phyloP scores from a whole-genome alignment of 106 monocot species.

The Dioscorea dumetorum region DNA sequence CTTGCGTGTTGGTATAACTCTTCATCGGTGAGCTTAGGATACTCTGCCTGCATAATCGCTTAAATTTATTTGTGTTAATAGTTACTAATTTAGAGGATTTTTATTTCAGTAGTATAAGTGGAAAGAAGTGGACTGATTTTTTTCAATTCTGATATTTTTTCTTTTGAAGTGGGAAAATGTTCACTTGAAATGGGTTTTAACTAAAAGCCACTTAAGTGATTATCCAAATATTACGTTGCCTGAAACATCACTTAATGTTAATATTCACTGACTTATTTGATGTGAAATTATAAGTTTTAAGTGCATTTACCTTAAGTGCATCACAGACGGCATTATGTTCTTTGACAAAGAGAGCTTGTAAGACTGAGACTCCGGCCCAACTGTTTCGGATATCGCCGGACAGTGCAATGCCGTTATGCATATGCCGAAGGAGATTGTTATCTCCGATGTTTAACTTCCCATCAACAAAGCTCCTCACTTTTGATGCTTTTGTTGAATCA shows the following conservation, averaged over 20 bases:
- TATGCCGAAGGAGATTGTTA: conserved; percentile 33
- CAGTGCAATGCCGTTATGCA: conserved; percentile 19
- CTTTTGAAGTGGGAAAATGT: no score
- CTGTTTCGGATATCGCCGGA: conserved; percentile 58
- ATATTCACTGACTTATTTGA: not conserved
- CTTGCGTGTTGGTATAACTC: conserved; percentile 35
- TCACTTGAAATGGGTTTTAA: no score
- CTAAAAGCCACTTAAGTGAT: no score
- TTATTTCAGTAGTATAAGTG: no score
- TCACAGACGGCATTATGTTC: conserved; percentile 69
- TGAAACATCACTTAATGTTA: no score
- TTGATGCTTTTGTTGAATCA: not conserved
- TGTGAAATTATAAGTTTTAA: not conserved
- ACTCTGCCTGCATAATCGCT: conserved; percentile 15
- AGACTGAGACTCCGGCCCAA: conserved; percentile 51
- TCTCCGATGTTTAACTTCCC: conserved; percentile 43
- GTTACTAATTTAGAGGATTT: no score
- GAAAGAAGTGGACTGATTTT: no score
- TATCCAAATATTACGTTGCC: no score
- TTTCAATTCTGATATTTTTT: no score
- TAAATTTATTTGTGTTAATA: no score
- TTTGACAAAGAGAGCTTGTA: conserved; percentile 53
- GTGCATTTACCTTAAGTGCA: conserved; percentile 33
- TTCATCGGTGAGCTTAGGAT: conserved; percentile 37
- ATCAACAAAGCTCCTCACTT: conserved; percentile 33